Percentiles rank a stretch among this genome's conserved stretches.
phyloP scores from a whole-genome alignment of 1,284 basidiomycete genomes.

The Cryptococcus deneoformans region DNA sequence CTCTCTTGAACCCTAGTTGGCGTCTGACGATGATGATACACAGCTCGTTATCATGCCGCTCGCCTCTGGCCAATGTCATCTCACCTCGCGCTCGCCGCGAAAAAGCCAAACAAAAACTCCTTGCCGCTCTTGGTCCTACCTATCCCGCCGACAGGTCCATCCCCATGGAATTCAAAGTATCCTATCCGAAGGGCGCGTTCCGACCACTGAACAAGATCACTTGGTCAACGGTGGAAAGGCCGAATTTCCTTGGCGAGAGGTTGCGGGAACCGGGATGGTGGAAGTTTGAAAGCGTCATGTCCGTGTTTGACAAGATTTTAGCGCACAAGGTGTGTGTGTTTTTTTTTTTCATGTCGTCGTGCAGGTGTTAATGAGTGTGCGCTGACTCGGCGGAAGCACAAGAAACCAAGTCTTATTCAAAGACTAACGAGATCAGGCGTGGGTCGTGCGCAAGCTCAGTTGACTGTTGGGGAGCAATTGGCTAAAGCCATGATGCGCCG shows the following conservation, averaged over 20 bases:
- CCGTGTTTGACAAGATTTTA: constrained; percentile 82
- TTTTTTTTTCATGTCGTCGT: background rate
- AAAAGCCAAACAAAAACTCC: constrained; percentile 67
- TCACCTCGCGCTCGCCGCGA: constrained; percentile 80
- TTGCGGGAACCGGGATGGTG: constrained; percentile 89
- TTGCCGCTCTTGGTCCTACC: constrained; percentile 68
- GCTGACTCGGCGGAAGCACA: constrained; percentile 57
- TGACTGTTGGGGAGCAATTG: constrained; percentile 73
- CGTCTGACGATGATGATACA: background rate
- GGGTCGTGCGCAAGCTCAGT: constrained; percentile 66
- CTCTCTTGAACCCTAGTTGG: constrained; percentile 2
- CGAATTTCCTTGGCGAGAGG: constrained; percentile 50
- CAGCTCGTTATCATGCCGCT: constrained; percentile 61
- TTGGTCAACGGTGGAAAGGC: constrained; percentile 23
- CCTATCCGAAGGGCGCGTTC: constrained; percentile 77
- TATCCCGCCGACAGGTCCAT: constrained; percentile 34
- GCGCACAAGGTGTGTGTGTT: constrained; percentile 67
- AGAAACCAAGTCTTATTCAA: constrained; percentile 83
- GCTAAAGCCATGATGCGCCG: constrained; percentile 76
- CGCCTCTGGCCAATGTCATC: constrained; percentile 74
- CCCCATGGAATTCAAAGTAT: constrained; percentile 80
- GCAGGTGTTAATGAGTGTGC: background rate
- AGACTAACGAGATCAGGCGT: constrained; percentile 68
- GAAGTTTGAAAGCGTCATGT: constrained; percentile 82
- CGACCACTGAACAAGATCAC: constrained; percentile 46